Percentiles rank a stretch among this genome's conserved stretches.
Evolutionary conservation across 169 alveolate genomes (phyloP).

Genomic region (Perkinsus chesapeaki): DNA sequence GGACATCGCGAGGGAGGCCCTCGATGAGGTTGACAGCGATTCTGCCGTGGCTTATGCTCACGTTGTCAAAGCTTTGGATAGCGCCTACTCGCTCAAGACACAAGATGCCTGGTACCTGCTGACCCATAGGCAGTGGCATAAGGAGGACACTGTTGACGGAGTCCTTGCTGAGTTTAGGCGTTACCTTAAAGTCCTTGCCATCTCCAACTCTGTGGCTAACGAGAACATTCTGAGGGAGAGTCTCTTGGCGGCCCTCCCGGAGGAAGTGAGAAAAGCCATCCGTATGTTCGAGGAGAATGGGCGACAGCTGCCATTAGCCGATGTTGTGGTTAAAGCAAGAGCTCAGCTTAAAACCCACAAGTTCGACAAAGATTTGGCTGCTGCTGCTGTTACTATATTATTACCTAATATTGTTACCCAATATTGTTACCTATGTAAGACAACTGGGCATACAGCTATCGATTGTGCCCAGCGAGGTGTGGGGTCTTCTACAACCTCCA

Average conservation of each 20-base stretch:
- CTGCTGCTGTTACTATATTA: not conserved
- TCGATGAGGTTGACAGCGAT: not conserved
- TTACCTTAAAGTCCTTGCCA: not conserved
- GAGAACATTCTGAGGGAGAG: not conserved
- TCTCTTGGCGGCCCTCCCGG: not conserved
- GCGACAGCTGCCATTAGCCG: not conserved
- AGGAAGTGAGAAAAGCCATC: not conserved
- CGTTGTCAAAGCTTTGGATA: not conserved
- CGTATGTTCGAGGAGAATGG: not conserved
- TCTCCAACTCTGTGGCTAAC: not conserved
- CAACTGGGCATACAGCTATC: not conserved
- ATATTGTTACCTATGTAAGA: not conserved
- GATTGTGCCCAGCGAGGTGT: not conserved
- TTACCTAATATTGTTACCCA: no score
- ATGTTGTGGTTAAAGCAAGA: not conserved
- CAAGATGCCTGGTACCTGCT: not conserved
- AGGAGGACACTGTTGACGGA: not conserved
- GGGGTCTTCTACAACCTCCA: not conserved
- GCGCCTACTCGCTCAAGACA: not conserved
- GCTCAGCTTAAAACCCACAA: not conserved
- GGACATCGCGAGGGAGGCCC: not conserved
- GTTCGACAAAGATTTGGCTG: not conserved
- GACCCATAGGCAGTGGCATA: not conserved
- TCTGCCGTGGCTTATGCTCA: not conserved
- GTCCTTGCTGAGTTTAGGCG: not conserved